A percentile compares a stretch with the other conserved stretches of the same genome.
Evolutionary conservation across 2,329 filamentous ascomycete species (phyloP).

Genomic region (Colletotrichum eremochloae): DNA sequence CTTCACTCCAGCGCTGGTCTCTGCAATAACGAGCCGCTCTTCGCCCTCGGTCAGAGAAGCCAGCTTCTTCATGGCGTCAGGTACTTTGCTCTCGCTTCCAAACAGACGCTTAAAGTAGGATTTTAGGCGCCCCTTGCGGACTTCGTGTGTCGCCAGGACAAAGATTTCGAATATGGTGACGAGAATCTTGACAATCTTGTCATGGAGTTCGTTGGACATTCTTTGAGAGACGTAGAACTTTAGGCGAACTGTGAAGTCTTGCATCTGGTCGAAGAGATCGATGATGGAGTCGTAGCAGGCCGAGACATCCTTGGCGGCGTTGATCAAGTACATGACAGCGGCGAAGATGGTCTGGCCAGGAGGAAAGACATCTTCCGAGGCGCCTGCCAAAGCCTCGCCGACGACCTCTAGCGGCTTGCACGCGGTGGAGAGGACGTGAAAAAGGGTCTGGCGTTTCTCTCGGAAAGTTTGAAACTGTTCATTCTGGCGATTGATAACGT

Average conservation of each 20-base stretch:
- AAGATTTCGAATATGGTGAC: constrained; percentile 60
- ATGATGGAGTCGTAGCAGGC: constrained; percentile 60
- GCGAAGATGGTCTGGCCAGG: constrained; percentile 58
- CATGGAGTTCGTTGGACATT: constrained; percentile 54
- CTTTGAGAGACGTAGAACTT: constrained; percentile 56
- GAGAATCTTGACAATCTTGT: constrained; percentile 58
- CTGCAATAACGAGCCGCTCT: constrained; percentile 58
- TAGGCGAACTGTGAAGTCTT: constrained; percentile 59
- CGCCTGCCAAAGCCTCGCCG: constrained; percentile 54
- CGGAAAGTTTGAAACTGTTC: constrained; percentile 54
- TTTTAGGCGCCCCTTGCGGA: constrained; percentile 57
- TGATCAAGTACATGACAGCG: constrained; percentile 58
- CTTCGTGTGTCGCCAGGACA: constrained; percentile 57
- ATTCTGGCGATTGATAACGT: constrained; percentile 53
- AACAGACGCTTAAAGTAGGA: constrained; percentile 57
- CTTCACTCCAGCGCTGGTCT: constrained; percentile 56
- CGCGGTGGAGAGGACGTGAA: constrained; percentile 50
- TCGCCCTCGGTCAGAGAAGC: constrained; percentile 58
- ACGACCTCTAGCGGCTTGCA: constrained; percentile 56
- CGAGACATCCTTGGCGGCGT: constrained; percentile 60
- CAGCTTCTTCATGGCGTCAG: constrained; percentile 56
- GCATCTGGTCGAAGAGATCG: constrained; percentile 58
- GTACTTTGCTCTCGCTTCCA: constrained; percentile 56
- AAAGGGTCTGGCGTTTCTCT: constrained; percentile 51
- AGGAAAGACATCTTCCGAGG: constrained; percentile 55